A percentile compares a stretch with the other conserved stretches of the same genome.
phyloP scores from a whole-genome alignment of 2,329 filamentous ascomycete species.

The Biscogniauxia mediterranea region DNA sequence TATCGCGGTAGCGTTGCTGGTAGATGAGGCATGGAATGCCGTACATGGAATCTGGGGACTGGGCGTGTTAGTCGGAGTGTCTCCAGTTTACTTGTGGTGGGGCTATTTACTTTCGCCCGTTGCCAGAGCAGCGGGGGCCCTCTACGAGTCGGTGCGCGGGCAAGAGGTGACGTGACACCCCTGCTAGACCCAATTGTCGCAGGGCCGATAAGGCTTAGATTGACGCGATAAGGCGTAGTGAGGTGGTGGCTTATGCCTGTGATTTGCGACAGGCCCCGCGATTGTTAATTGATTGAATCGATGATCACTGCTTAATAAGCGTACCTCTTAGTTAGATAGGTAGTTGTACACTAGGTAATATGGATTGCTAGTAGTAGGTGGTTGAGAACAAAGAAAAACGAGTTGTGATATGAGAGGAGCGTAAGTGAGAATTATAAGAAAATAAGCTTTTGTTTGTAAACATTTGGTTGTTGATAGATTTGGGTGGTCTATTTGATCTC shows the following conservation, averaged over 20 bases:
- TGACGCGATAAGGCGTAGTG: not conserved
- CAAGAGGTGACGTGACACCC: not conserved
- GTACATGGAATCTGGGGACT: slow-evolving; percentile 16
- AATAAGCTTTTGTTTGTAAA: not conserved
- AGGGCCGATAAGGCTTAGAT: not conserved
- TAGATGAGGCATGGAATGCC: slow-evolving; percentile 25
- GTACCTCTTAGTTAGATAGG: not conserved
- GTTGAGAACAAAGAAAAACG: not conserved
- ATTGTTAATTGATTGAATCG: not conserved
- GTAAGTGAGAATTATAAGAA: not conserved
- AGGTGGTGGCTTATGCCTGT: not conserved
- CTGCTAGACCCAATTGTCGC: not conserved
- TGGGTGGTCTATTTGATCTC: not conserved
- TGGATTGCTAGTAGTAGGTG: no score
- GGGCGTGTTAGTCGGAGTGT: slow-evolving; percentile 2
- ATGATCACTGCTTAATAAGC: not conserved
- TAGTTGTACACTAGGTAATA: no score
- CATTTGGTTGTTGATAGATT: not conserved
- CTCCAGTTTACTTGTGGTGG: slow-evolving; percentile 12
- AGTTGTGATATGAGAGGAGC: not conserved
- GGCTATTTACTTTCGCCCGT: slow-evolving; percentile 23
- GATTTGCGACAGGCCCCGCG: not conserved
- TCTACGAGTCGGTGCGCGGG: slow-evolving; percentile 5
- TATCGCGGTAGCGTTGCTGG: slow-evolving; percentile 23
- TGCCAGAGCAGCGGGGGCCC: slow-evolving; percentile 16